phyloP scores from a whole-genome alignment of 2,329 filamentous ascomycete species.

The Stromatinia cepivora region DNA sequence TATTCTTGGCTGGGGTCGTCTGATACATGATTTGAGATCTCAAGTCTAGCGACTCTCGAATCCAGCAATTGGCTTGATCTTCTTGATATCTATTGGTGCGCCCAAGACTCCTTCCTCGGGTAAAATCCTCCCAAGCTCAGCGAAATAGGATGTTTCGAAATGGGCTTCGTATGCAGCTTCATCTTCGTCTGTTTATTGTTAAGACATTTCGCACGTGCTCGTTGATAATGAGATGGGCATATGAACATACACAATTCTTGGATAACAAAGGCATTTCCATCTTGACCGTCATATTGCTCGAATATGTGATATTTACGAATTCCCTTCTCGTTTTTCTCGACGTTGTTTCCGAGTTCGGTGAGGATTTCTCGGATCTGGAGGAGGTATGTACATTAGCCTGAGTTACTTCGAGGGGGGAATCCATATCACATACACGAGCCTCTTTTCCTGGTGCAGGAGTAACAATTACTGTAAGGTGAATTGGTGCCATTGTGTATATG shows the following conservation, averaged over 20 bases:
- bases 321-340: constrained; percentile 9
- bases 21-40: background rate
- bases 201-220: background rate
- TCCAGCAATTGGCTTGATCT: constrained; percentile 8
- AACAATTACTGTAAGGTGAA: constrained; percentile 22
- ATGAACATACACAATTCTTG: constrained; percentile 15
- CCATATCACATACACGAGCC: constrained; percentile 25
- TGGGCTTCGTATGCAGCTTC: background rate
- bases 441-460: constrained; percentile 32
- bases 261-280: constrained; percentile 14
- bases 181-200: constrained; percentile 6
- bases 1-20: background rate
- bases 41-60: constrained; percentile 15
- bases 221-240: background rate
- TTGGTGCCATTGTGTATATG: background rate
- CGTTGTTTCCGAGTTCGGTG: background rate
- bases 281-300: constrained; percentile 10
- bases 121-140: background rate
- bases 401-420: background rate
- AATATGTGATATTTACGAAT: constrained; percentile 1
- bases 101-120: constrained; percentile 9
- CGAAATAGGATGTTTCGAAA: background rate
- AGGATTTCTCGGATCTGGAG: constrained; percentile 16
- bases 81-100: constrained; percentile 4
- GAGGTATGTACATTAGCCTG: background rate